phyloP scores from a whole-genome alignment of 1,139 yeast genomes.

The Candida tetrigidarum region DNA sequence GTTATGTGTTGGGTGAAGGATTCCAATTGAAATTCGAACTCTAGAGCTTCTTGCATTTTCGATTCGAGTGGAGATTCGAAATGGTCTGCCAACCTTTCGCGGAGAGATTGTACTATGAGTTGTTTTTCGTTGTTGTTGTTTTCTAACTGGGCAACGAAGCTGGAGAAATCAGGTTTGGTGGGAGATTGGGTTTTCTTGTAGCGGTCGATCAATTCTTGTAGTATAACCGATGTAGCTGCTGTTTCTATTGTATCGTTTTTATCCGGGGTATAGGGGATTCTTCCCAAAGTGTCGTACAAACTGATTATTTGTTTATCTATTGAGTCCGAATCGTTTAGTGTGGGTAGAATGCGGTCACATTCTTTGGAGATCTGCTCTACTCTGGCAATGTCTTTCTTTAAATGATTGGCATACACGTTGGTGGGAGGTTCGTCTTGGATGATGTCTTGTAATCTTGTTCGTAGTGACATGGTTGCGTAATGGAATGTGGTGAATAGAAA shows the following conservation, averaged over 20 bases:
- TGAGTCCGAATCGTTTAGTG: conserved; percentile 15
- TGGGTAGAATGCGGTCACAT: conserved; percentile 31
- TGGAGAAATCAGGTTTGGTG: conserved; percentile 12
- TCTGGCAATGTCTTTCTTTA: conserved; percentile 32
- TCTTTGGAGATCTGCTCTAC: conserved; percentile 31
- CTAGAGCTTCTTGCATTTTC: conserved; percentile 17
- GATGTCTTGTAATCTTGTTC: background rate
- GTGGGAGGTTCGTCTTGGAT: background rate
- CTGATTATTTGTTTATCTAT: conserved; percentile 30
- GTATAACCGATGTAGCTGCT: conserved; percentile 34
- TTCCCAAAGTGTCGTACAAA: conserved; percentile 28
- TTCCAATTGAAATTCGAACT: conserved; percentile 18
- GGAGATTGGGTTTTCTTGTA: conserved; percentile 7
- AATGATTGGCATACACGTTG: conserved; percentile 25
- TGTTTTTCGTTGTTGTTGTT: conserved; percentile 4
- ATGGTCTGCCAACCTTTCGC: conserved; percentile 3
- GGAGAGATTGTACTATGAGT: conserved; percentile 6
- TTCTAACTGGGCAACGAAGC: conserved; percentile 11
- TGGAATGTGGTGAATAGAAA: too few species aligned
- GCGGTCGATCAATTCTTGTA: conserved; percentile 21
- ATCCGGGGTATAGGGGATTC: conserved; percentile 36
- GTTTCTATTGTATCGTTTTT: conserved; percentile 43
- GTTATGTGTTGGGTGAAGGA: conserved; percentile 24
- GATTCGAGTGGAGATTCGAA: conserved; percentile 7
- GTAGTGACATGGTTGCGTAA: conserved; percentile 7